Evolutionary conservation across 495 filamentous ascomycete species (phyloP).

Genomic region (Pseudoneurospora amorphoporcata): DNA sequence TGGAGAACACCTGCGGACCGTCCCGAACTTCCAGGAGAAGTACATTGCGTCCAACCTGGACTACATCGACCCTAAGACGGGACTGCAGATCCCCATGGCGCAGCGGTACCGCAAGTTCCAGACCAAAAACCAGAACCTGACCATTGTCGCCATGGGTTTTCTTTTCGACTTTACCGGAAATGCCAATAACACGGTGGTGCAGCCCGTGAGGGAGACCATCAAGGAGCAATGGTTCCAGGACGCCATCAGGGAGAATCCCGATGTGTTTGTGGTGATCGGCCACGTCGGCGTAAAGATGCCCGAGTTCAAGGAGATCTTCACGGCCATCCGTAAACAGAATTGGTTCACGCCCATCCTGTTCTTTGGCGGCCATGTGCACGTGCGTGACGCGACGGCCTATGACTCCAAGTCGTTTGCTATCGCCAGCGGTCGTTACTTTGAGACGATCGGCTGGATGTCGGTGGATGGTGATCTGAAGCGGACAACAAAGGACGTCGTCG

Average conservation of each 20-base stretch:
- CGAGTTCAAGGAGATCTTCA: conserved; percentile 69
- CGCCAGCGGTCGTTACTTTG: conserved; percentile 91
- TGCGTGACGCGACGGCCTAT: conserved; percentile 74
- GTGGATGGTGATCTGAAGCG: conserved; percentile 55
- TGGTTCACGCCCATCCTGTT: conserved; percentile 83
- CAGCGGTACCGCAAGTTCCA: conserved; percentile 77
- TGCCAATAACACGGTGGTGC: conserved; percentile 78
- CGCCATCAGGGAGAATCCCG: conserved; percentile 73
- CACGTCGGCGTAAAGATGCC: conserved; percentile 73
- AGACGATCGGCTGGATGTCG: conserved; percentile 94
- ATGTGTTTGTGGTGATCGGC: conserved; percentile 79
- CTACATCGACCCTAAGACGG: conserved; percentile 61
- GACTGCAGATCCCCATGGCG: conserved; percentile 63
- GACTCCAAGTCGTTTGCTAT: conserved; percentile 73
- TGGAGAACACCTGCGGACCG: conserved; percentile 64
- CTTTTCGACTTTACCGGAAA: conserved; percentile 88
- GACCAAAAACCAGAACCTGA: conserved; percentile 76
- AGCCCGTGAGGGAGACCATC: conserved; percentile 65
- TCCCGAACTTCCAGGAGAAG: conserved; percentile 63
- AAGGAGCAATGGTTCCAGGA: conserved; percentile 83
- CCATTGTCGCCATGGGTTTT: conserved; percentile 83
- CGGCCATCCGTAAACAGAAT: conserved; percentile 64
- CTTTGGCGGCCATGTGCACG: conserved; percentile 86
- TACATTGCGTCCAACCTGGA: conserved; percentile 91
- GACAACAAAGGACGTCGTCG: conserved; percentile 9